Conservation (phyloP, 2,329 filamentous ascomycete species). For the Colletotrichum endophyticum region DNA sequence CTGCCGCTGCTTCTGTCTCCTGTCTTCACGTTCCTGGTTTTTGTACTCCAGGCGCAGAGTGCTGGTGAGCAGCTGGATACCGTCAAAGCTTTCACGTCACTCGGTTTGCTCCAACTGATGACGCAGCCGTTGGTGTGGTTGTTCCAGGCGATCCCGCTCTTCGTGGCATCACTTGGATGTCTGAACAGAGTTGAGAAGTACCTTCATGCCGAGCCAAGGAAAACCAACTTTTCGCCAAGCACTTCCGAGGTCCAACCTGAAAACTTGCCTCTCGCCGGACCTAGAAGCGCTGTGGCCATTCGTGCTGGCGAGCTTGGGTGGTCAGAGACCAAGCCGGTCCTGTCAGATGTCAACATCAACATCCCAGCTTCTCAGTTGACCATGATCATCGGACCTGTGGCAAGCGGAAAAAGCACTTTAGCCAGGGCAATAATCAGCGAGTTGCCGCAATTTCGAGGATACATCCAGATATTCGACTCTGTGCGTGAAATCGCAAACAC, state of each 20-base stretch:
- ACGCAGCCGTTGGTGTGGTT: not conserved
- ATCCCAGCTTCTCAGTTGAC: conserved; percentile 35
- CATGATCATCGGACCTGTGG: conserved; percentile 42
- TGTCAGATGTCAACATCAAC: conserved; percentile 33
- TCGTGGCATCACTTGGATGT: not conserved
- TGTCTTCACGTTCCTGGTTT: conserved; percentile 30
- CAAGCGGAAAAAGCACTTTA: conserved; percentile 42
- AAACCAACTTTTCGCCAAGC: not conserved
- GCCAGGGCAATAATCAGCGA: conserved; percentile 38
- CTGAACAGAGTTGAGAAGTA: not conserved
- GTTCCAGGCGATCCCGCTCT: not conserved
- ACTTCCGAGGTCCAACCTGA: not conserved
- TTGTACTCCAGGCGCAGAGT: not conserved
- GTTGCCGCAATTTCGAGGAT: conserved; percentile 12
- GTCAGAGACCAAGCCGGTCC: conserved; percentile 24
- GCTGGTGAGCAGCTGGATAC: not conserved
- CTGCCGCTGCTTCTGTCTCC: conserved; percentile 18
- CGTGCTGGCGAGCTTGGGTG: conserved; percentile 33
- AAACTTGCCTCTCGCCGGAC: not conserved
- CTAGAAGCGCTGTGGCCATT: not conserved
- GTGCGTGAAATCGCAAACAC: not conserved
- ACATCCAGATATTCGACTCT: conserved; percentile 10
- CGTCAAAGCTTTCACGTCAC: not conserved
- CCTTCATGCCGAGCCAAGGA: not conserved
- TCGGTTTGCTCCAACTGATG: not conserved